A percentile compares a stretch with the other conserved stretches of the same genome.
phyloP scores from a whole-genome alignment of 176 grass and related monocot species.

The Oryza officinalis region DNA sequence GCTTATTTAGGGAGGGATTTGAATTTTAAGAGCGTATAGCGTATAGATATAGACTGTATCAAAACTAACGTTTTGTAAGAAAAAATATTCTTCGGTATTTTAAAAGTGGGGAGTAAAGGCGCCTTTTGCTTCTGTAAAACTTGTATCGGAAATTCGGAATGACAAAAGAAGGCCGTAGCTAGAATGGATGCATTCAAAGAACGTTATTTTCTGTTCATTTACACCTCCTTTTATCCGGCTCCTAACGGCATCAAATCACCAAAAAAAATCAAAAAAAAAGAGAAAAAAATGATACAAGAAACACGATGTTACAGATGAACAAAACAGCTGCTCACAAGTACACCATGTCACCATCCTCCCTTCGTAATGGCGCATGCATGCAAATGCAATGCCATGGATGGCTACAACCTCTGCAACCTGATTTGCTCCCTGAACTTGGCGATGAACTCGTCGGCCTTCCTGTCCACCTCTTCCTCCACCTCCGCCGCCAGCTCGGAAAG shows the following conservation, averaged over 20 bases:
- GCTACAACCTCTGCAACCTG: conserved; percentile 58
- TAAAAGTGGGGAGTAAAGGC: neutral
- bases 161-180: neutral
- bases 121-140: neutral
- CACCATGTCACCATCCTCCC: neutral
- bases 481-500: conserved; percentile 44
- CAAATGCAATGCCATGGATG: neutral
- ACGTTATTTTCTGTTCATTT: neutral
- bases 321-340: neutral
- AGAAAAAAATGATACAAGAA: conserved; percentile 42
- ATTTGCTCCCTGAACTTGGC: conserved; percentile 95
- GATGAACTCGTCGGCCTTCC: conserved; percentile 94
- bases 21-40: too few relatives aligned
- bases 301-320: neutral
- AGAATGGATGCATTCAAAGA: neutral
- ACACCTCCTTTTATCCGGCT: conserved; percentile 13
- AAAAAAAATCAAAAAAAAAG: neutral
- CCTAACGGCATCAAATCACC: neutral
- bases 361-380: neutral
- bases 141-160: neutral
- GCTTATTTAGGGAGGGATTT: too few relatives aligned
- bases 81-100: neutral
- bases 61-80: neutral
- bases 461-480: conserved; percentile 69
- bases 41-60: neutral